Conservation (phyloP, 1,284 basidiomycete species). For the Heliocybe sulcata region DNA sequence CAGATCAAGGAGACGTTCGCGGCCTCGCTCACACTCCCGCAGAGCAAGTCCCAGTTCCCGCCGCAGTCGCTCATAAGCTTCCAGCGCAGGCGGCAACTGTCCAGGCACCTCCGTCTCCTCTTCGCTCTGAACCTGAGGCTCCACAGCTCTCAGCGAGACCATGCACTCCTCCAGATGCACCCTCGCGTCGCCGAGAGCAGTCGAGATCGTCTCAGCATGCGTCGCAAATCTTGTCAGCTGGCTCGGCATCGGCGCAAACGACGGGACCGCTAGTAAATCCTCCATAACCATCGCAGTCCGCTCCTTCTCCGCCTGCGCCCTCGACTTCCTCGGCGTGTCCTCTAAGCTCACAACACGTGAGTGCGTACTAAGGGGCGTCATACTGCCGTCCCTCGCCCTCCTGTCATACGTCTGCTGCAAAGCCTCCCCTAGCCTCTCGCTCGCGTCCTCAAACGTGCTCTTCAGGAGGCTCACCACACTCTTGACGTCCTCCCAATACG, state of each 20-base stretch:
- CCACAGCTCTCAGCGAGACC: constrained; percentile 32
- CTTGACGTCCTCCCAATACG: constrained; percentile 77
- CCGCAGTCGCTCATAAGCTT: constrained; percentile 66
- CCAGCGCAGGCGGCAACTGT: constrained; percentile 37
- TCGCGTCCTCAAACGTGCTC: constrained; percentile 56
- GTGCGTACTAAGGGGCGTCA: constrained; percentile 7
- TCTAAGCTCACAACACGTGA: not conserved
- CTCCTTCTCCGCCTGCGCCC: constrained; percentile 6
- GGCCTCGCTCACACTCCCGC: constrained; percentile 72
- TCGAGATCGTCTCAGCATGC: constrained; percentile 61
- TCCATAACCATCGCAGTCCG: constrained; percentile 21
- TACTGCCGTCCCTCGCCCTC: constrained; percentile 35
- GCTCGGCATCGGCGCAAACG: constrained; percentile 67
- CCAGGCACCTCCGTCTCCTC: not conserved
- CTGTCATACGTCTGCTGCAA: constrained; percentile 48
- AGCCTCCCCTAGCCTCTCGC: constrained; percentile 50
- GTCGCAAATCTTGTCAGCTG: constrained; percentile 58
- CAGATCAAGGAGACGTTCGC: constrained; percentile 52
- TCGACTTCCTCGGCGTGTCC: not conserved
- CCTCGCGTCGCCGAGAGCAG: constrained; percentile 59
- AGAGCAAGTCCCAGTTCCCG: constrained; percentile 67
- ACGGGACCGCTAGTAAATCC: constrained; percentile 25
- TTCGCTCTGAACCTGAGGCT: constrained; percentile 12
- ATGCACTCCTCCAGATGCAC: constrained; percentile 57
- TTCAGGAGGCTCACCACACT: constrained; percentile 64